These are phyloP conservation scores for Ricinus communis DNA, from an alignment of 345 rosid genomes.

Conservation along the genomic window DNA sequence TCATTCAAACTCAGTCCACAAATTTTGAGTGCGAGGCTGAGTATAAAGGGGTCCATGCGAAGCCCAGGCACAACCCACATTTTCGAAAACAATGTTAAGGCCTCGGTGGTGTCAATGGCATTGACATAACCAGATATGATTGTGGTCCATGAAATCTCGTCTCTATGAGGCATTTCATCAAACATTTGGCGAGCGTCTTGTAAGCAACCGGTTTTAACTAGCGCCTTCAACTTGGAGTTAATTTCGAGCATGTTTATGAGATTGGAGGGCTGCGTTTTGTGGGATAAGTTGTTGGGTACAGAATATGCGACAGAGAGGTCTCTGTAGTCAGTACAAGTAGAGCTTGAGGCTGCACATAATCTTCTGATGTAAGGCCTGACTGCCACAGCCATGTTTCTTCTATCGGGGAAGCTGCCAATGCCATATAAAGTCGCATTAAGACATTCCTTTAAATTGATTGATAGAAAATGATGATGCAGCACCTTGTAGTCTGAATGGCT, in stretches of 20 bases:
- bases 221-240: constrained; percentile 40
- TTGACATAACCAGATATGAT: constrained; percentile 68
- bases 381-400: constrained; percentile 21
- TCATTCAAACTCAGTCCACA: constrained; percentile 50
- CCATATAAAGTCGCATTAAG: not conserved
- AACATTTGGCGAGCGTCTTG: constrained; percentile 64
- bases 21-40: constrained; percentile 76
- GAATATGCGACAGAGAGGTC: constrained; percentile 8
- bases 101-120: constrained; percentile 45
- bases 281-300: constrained; percentile 6
- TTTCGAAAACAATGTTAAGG: constrained; percentile 55
- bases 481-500: too few species aligned
- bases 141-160: constrained; percentile 73
- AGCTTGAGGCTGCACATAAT: constrained; percentile 22
- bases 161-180: constrained; percentile 65
- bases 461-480: too few species aligned
- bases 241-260: constrained; percentile 32
- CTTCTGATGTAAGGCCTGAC: constrained; percentile 20
- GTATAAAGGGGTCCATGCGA: constrained; percentile 55
- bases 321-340: constrained; percentile 15
- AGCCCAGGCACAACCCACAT: constrained; percentile 61
- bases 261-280: constrained; percentile 8
- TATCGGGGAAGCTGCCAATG: not conserved
- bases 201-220: constrained; percentile 39
- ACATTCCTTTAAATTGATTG: too few species aligned